Evolutionary conservation across 1,139 yeast genomes (phyloP), one percentile per base, ranked within the genome.

Genomic region (Magnusiomyces paraingens): DNA sequence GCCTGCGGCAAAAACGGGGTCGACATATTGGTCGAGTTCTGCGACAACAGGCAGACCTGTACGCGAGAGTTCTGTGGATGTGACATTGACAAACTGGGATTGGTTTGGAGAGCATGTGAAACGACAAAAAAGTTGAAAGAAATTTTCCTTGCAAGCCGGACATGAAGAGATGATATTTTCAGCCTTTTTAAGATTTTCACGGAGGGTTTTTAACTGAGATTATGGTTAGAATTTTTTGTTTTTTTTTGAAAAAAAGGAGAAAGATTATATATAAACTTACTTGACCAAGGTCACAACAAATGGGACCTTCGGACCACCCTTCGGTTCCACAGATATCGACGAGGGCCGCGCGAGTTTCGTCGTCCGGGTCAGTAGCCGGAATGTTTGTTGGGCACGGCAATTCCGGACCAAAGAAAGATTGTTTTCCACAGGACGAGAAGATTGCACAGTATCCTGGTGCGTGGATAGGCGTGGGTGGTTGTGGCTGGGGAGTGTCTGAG

Each of bases 51-150:
- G 79, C 54, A 77, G 69, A 4, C 82, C 80, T 1, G 81, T 73
- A 52, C 77, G 77, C 0, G 95, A 82, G 1, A 63, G 66, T 14
- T 75, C 79, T 0, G 82, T 78, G 26, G 73, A 70, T 0, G 86
- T 79, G 22, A 91, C 80, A 59, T 88, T 78, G 26, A 90, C 78
- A 70, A 90, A 93, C 18, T 72, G 68, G 0, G 90, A 78, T 68
- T 93, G 98, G 62, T 87, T 73, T 0, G 96, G 84, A 1, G 96
- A 86, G 69, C 99, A 93, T 0, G 96, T 86, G 68, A 93, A 90
- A 51, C 84, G 81, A 71, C 98, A 93, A 66, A 90, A 88, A 62
- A 91, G 76, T 63, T 85, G 86, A 64, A 82, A 82, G 68, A 93
- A 91, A 72, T 93, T 93, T 70, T 82, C 82, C 56, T 80, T 77